Evolutionary conservation across 805 yeast genomes (phyloP), one percentile per base, ranked within the genome.

Genomic region (Wickerhamiella slavikovae): DNA sequence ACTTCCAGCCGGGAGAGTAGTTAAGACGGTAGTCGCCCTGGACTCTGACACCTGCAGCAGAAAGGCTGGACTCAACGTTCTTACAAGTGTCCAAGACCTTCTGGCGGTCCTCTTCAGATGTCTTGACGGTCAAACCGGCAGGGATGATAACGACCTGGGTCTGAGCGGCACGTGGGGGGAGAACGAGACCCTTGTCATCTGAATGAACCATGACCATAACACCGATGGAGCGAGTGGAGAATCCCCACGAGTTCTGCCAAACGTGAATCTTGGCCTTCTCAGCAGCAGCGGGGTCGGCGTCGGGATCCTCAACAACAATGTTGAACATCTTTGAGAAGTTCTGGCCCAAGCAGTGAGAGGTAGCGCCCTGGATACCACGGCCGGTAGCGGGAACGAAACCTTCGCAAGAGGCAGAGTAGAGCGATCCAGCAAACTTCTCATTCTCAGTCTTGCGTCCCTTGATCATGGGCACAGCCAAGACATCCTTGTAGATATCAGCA

Each of bases 121-220:
- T 71, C 64, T 80, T 80, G 42, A 73, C 69, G 27, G 94, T 85
- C 46, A 89, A 61, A 42, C 99, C 99, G 38, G 82, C 92, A 39
- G 99, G 96, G 38, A 89, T 71, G 32, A 89, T 74, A 30, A 82
- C 92, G 38, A 71, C 82, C 64, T 89, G 99, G 50, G 58, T 62
- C 58, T 77, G 89, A 12, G 99, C 78, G 17, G 85, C 95, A 49
- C 93, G 68, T 47, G 99, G 99, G 38, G 99, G 99, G 44, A 91
- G 65, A 28, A 89, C 96, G 44, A 89, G 64, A 55, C 99, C 99
- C 63, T 82, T 85, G 66, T 91, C 83, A 57, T 89, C 99, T 22
- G 95, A 82, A 55, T 89, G 99, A 35, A 82, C 69, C 99, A 89
- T 89, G 35, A 80, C 82, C 96, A 89, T 89, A 43, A 91, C 99